Evolutionary conservation across 306 rosid species (phyloP).

Genomic region (Castanea mollissima): DNA sequence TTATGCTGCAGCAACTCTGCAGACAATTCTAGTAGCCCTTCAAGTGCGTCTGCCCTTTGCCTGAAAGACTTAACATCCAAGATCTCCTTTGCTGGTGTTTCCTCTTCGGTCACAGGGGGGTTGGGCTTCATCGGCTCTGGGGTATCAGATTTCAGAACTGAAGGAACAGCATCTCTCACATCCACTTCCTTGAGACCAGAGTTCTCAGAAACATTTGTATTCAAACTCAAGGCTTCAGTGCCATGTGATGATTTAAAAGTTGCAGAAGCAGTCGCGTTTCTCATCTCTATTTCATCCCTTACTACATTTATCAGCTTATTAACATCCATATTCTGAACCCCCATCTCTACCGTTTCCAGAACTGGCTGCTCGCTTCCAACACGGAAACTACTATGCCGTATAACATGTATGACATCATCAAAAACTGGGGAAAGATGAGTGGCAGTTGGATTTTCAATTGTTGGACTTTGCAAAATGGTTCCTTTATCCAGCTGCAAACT

Average conservation of each 20-base stretch:
- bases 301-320: slow-evolving; percentile 67
- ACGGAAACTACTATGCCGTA: slow-evolving; percentile 95
- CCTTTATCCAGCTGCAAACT: slow-evolving; percentile 52
- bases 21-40: slow-evolving; percentile 90
- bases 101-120: slow-evolving; percentile 55
- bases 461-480: slow-evolving; percentile 37
- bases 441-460: slow-evolving; percentile 50
- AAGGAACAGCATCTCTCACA: slow-evolving; percentile 31
- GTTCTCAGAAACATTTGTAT: slow-evolving; percentile 45
- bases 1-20: slow-evolving; percentile 89
- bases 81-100: slow-evolving; percentile 44
- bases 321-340: slow-evolving; percentile 83
- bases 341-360: slow-evolving; percentile 79
- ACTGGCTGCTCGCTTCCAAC: slow-evolving; percentile 85
- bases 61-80: slow-evolving; percentile 84
- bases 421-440: slow-evolving; percentile 82
- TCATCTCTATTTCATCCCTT: slow-evolving; percentile 73
- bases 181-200: slow-evolving; percentile 49
- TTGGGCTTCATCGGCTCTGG: slow-evolving; percentile 39
- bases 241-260: slow-evolving; percentile 49
- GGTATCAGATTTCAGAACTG: slow-evolving; percentile 47
- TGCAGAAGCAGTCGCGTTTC: slow-evolving; percentile 36
- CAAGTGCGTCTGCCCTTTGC: slow-evolving; percentile 98
- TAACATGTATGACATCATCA: slow-evolving; percentile 93
- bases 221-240: slow-evolving; percentile 50